Conservation (phyloP, 1,284 basidiomycete genomes). For the Coniophora puteana region DNA sequence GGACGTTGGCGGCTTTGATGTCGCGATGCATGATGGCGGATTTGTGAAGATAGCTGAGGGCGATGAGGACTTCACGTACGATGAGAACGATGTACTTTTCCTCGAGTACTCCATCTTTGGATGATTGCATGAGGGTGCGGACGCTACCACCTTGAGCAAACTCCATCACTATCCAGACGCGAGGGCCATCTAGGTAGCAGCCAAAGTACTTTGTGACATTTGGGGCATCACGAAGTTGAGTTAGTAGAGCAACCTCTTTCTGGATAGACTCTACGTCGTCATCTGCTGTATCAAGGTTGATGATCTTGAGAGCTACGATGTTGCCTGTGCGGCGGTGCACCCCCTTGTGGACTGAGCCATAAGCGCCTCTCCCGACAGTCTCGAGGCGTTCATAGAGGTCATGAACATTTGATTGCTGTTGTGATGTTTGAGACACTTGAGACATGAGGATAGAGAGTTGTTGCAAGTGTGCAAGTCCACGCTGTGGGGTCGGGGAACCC, state of each 20-base stretch:
- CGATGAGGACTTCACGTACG: slow-evolving; percentile 85
- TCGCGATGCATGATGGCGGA: slow-evolving; percentile 95
- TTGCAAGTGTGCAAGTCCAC: no score
- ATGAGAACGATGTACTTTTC: slow-evolving; percentile 91
- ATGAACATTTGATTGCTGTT: slow-evolving; percentile 52
- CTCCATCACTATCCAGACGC: slow-evolving; percentile 99
- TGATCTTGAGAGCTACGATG: slow-evolving; percentile 94
- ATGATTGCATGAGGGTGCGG: slow-evolving; percentile 83
- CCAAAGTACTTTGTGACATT: slow-evolving; percentile 98
- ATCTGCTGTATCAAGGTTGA: slow-evolving; percentile 95
- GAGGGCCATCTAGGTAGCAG: slow-evolving; percentile 90
- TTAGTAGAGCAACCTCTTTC: slow-evolving; percentile 90
- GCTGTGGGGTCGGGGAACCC: no score
- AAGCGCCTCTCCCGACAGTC: slow-evolving; percentile 90
- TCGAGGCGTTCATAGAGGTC: slow-evolving; percentile 67
- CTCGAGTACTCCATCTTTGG: slow-evolving; percentile 79
- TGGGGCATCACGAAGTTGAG: slow-evolving; percentile 82
- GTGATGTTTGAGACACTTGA: no score
- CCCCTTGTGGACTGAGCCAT: slow-evolving; percentile 96
- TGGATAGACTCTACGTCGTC: slow-evolving; percentile 98
- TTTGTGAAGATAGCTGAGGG: slow-evolving; percentile 86
- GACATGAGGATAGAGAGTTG: no score
- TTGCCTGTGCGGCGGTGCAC: slow-evolving; percentile 80
- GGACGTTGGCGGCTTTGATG: slow-evolving; percentile 95
- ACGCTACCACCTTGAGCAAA: slow-evolving; percentile 95